Conservation (phyloP, 305 asterid species). For the Fraxinus albicans region DNA sequence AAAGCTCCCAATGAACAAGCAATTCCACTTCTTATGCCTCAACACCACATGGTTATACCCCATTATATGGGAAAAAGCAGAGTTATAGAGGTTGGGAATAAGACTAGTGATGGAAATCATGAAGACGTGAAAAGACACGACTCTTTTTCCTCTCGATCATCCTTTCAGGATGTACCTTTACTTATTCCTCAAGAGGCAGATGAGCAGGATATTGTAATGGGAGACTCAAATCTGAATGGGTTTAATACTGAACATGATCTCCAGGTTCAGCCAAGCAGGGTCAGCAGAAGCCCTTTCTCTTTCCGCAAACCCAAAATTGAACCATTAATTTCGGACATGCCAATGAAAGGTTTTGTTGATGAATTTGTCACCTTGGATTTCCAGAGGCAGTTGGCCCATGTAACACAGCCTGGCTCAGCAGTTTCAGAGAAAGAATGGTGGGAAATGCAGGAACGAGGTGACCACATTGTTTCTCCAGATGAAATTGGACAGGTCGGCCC, state of each 20-base stretch:
- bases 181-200: constrained; percentile 92
- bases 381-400: constrained; percentile 48
- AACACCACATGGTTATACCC: constrained; percentile 98
- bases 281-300: constrained; percentile 65
- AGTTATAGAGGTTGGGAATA: constrained; percentile 38
- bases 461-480: constrained; percentile 72
- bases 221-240: constrained; percentile 54
- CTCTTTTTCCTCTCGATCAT: constrained; percentile 62
- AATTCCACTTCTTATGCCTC: constrained; percentile 95
- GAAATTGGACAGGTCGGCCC: constrained; percentile 97
- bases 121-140: constrained; percentile 46
- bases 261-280: constrained; percentile 64
- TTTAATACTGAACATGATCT: constrained; percentile 35
- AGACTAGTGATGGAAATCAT: constrained; percentile 30
- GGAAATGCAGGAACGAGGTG: constrained; percentile 90
- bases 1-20: constrained; percentile 87
- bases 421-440: constrained; percentile 70
- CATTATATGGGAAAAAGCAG: constrained; percentile 76
- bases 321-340: constrained; percentile 70
- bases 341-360: constrained; percentile 93
- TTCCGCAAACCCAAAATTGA: constrained; percentile 71
- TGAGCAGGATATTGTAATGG: constrained; percentile 45
- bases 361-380: constrained; percentile 44
- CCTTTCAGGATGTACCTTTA: constrained; percentile 88
- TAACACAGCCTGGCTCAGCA: constrained; percentile 45